A percentile compares a stretch with the other conserved stretches of the same genome.
Conservation (phyloP, 805 yeast genomes). For the Vanderwaltozyma yarrowii region DNA sequence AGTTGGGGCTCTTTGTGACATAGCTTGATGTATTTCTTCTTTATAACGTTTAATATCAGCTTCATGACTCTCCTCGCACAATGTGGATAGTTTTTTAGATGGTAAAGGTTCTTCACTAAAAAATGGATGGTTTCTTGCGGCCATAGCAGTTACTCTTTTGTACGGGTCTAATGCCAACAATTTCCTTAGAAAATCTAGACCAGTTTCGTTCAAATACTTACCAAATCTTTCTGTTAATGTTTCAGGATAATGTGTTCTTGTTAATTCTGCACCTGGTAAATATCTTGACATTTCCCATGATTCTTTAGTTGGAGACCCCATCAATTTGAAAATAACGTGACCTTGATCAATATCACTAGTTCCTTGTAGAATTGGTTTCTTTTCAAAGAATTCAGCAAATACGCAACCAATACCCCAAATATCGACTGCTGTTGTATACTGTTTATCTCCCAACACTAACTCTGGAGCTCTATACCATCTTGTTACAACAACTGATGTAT, state of each 20-base stretch:
- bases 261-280: conserved; percentile 43
- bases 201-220: conserved; percentile 29
- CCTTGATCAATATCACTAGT: conserved; percentile 82
- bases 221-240: conserved; percentile 42
- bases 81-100: conserved; percentile 44
- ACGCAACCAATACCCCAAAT: conserved; percentile 98
- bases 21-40: conserved; percentile 30
- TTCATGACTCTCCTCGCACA: conserved; percentile 82
- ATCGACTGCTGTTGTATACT: conserved; percentile 90
- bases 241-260: conserved; percentile 26
- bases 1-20: conserved; percentile 27
- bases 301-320: conserved; percentile 65
- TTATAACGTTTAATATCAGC: conserved; percentile 58
- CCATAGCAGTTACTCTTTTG: conserved; percentile 65
- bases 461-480: conserved; percentile 98
- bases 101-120: conserved; percentile 64
- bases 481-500: conserved; percentile 77
- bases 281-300: conserved; percentile 52
- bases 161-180: conserved; percentile 62
- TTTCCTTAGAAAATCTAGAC: conserved; percentile 47
- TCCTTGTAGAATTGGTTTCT: conserved; percentile 79
- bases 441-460: conserved; percentile 70
- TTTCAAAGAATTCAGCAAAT: conserved; percentile 78
- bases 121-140: conserved; percentile 62
- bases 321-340: conserved; percentile 61